Evolutionary conservation across 1,284 basidiomycete genomes (phyloP).

Genomic region (Sporisorium scitamineum): DNA sequence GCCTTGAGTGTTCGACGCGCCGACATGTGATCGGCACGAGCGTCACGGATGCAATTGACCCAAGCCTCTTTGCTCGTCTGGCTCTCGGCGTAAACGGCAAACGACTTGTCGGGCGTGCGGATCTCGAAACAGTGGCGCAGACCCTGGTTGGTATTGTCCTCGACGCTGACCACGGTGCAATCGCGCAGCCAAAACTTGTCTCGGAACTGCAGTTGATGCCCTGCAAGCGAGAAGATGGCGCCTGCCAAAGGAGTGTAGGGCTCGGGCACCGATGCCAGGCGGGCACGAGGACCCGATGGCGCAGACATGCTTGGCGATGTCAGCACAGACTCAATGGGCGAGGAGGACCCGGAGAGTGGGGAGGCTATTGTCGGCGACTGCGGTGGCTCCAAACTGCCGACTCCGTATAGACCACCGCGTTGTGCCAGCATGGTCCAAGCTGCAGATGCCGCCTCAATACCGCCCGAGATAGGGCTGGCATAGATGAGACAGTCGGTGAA

Average conservation of each 20-base stretch:
- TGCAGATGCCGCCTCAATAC: slow-evolving; percentile 57
- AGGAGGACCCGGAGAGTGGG: slow-evolving; percentile 76
- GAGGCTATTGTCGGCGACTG: slow-evolving; percentile 37
- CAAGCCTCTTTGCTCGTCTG: slow-evolving; percentile 54
- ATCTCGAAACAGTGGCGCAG: slow-evolving; percentile 64
- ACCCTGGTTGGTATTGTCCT: slow-evolving; percentile 42
- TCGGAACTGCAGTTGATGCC: slow-evolving; percentile 61
- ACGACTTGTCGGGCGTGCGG: slow-evolving; percentile 67
- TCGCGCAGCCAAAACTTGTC: slow-evolving; percentile 64
- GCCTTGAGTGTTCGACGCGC: slow-evolving; percentile 59
- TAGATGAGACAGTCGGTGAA: slow-evolving; percentile 68
- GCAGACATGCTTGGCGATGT: slow-evolving; percentile 10
- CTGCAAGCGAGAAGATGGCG: slow-evolving; percentile 47
- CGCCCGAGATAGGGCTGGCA: slow-evolving; percentile 55
- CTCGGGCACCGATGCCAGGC: slow-evolving; percentile 28
- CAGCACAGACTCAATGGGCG: slow-evolving; percentile 72
- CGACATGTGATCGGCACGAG: slow-evolving; percentile 61
- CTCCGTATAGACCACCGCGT: slow-evolving; percentile 73
- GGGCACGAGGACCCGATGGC: slow-evolving; percentile 16
- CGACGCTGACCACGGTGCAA: slow-evolving; percentile 64
- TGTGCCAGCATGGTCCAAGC: slow-evolving; percentile 73
- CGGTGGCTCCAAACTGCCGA: slow-evolving; percentile 10
- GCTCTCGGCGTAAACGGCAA: slow-evolving; percentile 65
- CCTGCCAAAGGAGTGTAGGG: slow-evolving; percentile 48
- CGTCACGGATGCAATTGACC: slow-evolving; percentile 64